phyloP scores from a whole-genome alignment of 2,329 filamentous ascomycete species.

The Knufia fluminis region DNA sequence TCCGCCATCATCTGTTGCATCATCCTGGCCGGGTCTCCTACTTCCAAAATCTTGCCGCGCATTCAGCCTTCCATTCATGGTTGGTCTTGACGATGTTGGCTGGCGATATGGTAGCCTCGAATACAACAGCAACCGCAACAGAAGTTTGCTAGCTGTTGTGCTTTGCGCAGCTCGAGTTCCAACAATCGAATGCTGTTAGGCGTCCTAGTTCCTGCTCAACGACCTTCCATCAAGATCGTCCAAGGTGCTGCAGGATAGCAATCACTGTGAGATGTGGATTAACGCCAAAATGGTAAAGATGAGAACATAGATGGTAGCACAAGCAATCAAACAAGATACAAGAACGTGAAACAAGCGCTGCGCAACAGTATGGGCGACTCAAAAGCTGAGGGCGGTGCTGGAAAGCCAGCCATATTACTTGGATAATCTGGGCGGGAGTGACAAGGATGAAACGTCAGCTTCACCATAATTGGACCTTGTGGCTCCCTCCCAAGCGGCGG shows the following conservation, averaged over 20 bases:
- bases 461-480: neutral
- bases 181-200: neutral
- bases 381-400: neutral
- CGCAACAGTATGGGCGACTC: neutral
- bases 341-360: constrained; percentile 2
- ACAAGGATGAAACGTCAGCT: constrained; percentile 6
- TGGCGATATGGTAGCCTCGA: neutral
- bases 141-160: no score
- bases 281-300: no score
- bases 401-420: neutral
- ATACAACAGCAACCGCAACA: no score
- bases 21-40: neutral
- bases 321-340: neutral
- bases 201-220: neutral
- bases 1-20: neutral
- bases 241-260: neutral
- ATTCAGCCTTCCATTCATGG: neutral
- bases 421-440: neutral
- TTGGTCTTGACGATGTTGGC: neutral
- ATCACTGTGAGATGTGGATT: no score
- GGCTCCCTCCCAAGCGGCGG: neutral
- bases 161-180: neutral
- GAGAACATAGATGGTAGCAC: neutral
- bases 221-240: neutral
- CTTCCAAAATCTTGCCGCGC: neutral